Base-by-base conservation (phyloP, 805 yeast species). In the Babjeviella inositovora region DNA sequence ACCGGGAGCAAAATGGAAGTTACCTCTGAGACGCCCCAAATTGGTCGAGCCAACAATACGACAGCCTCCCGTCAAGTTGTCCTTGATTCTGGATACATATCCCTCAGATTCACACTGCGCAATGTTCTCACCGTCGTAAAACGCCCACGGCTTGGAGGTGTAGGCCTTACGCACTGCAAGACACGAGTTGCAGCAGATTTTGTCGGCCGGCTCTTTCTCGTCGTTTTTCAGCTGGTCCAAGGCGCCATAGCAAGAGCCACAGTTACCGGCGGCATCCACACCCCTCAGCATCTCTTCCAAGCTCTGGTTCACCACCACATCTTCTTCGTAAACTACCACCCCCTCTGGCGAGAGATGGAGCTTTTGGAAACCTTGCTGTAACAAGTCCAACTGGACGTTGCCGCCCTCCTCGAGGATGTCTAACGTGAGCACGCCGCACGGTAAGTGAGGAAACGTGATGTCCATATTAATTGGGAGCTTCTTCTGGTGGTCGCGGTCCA, bases 1-100 rank as follows among this genome's bases (percentile, higher is more conserved):
- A 19, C 98, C 98, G 4, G 98, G 97, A 1, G 96, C 95, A 59
- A 90, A 84, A 53, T 90, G 97, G 32, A 90, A 51, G 39, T 81
- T 77, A 22, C 98, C 98, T 12, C 76, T 72, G 20, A 90, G 76
- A 50, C 93, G 69, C 47, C 80, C 80, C 39, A 90, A 68, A 34
- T 67, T 55, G 5, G 92, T 74, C 12, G 63, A 57, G 15, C 98
- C 98, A 31, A 63, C 61, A 19, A 90, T 59, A 32, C 93, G 63
- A 49, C 98, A 90, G 14, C 98, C 98, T 50, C 87, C 94, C 27
- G 57, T 41, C 25, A 80, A 50, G 36, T 74, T 61, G 9, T 57
- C 62, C 23, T 54, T 58, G 24, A 85, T 46, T 20, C 51, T 56
- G n/a, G 53, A 39, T 14, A 81, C 92, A 44, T 80, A 84, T 5